Percentiles rank a stretch among this genome's conserved stretches.
Conservation (phyloP, 768 basidiomycete genomes). For the Mycena haematopus region DNA sequence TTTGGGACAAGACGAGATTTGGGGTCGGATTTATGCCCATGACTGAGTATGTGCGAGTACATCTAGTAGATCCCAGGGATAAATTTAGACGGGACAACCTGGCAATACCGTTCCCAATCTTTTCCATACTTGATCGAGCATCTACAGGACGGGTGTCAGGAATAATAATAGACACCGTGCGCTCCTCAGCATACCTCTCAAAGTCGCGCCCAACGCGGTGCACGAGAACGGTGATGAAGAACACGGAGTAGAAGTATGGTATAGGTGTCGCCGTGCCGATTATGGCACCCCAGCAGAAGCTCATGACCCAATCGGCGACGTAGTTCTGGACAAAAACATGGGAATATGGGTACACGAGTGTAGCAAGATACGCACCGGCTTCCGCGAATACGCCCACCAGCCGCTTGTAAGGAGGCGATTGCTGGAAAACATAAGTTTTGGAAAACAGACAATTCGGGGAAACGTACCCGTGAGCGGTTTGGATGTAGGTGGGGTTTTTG, state of each 20-base stretch:
- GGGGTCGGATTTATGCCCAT: not conserved
- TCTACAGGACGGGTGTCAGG: slow-evolving; percentile 39
- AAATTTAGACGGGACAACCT: slow-evolving; percentile 88
- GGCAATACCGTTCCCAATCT: slow-evolving; percentile 92
- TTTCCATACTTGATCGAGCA: slow-evolving; percentile 92
- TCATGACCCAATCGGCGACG: slow-evolving; percentile 90
- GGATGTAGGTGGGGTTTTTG: slow-evolving; percentile 87
- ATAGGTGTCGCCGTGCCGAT: slow-evolving; percentile 81
- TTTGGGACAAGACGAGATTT: not conserved
- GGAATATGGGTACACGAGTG: not conserved
- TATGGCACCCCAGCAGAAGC: slow-evolving; percentile 83
- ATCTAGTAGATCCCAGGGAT: slow-evolving; percentile 84
- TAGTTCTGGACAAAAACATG: slow-evolving; percentile 69
- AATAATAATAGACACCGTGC: not conserved
- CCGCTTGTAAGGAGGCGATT: slow-evolving; percentile 92
- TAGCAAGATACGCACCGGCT: slow-evolving; percentile 69
- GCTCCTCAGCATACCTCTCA: slow-evolving; percentile 65
- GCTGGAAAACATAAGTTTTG: slow-evolving; percentile 44
- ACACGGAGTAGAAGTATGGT: slow-evolving; percentile 96
- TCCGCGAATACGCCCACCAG: slow-evolving; percentile 94
- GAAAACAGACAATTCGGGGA: not conserved
- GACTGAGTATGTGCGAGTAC: not conserved
- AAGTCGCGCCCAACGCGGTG: slow-evolving; percentile 95
- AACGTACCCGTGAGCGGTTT: slow-evolving; percentile 89
- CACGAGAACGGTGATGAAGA: slow-evolving; percentile 92